phyloP scores from a whole-genome alignment of 345 rosid species.

The Rubroshorea leprosula region DNA sequence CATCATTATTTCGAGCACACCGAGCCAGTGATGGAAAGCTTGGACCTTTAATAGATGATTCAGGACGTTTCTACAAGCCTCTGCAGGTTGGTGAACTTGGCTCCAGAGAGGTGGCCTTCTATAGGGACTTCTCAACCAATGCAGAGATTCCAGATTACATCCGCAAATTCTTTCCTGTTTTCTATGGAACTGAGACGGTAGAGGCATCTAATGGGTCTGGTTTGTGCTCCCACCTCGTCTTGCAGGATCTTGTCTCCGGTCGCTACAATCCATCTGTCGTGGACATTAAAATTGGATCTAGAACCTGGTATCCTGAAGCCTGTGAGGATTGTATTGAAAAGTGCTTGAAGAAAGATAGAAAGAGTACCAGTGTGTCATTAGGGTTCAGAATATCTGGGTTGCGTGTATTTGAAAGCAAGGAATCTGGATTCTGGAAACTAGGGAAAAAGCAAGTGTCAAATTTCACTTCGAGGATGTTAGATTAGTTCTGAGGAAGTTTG shows the following conservation, averaged over 20 bases:
- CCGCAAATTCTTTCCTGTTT: slow-evolving; percentile 76
- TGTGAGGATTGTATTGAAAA: slow-evolving; percentile 56
- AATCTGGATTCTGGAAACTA: slow-evolving; percentile 61
- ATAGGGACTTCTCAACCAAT: slow-evolving; percentile 54
- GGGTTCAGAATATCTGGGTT: slow-evolving; percentile 87
- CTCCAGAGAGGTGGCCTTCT: slow-evolving; percentile 55
- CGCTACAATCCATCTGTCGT: slow-evolving; percentile 51
- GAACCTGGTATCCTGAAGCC: slow-evolving; percentile 92
- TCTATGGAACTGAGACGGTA: slow-evolving; percentile 57
- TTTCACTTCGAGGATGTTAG: slow-evolving; percentile 47
- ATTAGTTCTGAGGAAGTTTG: slow-evolving; percentile 61
- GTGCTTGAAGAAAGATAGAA: slow-evolving; percentile 60
- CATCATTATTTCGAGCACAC: too few species aligned
- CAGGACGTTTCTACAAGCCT: too few species aligned
- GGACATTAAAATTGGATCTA: slow-evolving; percentile 86
- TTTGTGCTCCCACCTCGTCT: slow-evolving; percentile 52
- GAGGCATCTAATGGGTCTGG: slow-evolving; percentile 85
- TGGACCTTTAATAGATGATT: too few species aligned
- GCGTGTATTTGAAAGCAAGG: slow-evolving; percentile 38
- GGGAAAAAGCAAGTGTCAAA: slow-evolving; percentile 39
- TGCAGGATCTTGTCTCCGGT: slow-evolving; percentile 50
- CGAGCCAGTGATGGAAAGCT: too few species aligned
- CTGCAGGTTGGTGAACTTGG: slow-evolving; percentile 73
- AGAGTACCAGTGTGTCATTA: slow-evolving; percentile 39
- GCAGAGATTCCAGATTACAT: slow-evolving; percentile 54